Percentiles rank a stretch among this genome's conserved stretches.
These are phyloP conservation scores for Colletotrichum sidae DNA, from an alignment of 2,329 filamentous ascomycete genomes.

Conservation along the genomic window DNA sequence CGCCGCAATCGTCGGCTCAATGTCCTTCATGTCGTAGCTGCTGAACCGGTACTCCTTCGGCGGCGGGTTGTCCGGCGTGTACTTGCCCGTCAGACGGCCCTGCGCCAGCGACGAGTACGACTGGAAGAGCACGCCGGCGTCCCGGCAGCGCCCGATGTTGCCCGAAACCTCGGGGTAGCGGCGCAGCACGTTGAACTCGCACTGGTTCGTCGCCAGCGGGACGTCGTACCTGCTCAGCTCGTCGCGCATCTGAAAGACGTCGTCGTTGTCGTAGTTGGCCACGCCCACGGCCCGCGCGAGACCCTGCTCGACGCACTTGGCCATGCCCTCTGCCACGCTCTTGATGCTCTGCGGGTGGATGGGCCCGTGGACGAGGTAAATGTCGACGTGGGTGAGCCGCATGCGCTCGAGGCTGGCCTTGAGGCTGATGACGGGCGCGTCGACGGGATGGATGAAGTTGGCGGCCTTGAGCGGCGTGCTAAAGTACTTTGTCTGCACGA, in stretches of 20 bases:
- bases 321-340: not conserved
- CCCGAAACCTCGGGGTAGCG: not conserved
- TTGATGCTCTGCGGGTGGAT: slow-evolving; percentile 1
- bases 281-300: not conserved
- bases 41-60: slow-evolving; percentile 1
- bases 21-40: slow-evolving; percentile 7
- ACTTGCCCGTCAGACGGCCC: not conserved
- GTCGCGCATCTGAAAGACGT: not conserved
- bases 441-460: slow-evolving; percentile 7
- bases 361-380: slow-evolving; percentile 14
- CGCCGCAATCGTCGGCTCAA: not conserved
- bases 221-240: slow-evolving; percentile 6
- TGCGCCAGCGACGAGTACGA: slow-evolving; percentile 7
- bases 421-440: not conserved
- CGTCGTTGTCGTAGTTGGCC: not conserved
- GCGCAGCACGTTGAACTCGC: not conserved
- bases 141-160: not conserved
- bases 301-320: slow-evolving; percentile 6
- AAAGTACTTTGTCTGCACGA: slow-evolving; percentile 14
- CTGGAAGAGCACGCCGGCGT: not conserved
- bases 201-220: slow-evolving; percentile 8
- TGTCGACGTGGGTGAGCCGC: slow-evolving; percentile 1
- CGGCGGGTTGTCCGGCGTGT: not conserved
- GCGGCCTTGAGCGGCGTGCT: slow-evolving; percentile 1
- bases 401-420: not conserved